Evolutionary conservation across 352 stramenopile genomes (phyloP).

Genomic region (Peronospora belbahrii): DNA sequence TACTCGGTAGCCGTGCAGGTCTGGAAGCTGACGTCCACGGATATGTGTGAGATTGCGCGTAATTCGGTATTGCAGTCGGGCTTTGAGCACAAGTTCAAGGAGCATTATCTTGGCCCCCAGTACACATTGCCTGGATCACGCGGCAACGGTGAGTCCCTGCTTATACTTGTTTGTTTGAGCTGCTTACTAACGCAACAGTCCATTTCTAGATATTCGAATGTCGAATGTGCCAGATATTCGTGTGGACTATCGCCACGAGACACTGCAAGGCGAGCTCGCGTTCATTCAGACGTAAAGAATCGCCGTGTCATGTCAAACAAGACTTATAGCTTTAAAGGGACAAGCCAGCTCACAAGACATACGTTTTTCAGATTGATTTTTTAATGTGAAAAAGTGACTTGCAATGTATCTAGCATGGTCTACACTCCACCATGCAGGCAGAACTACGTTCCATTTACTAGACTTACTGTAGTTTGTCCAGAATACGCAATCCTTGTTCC

Average conservation of each 20-base stretch:
- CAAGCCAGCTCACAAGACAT: neutral
- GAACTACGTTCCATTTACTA: conserved; percentile 7
- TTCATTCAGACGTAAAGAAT: conserved; percentile 66
- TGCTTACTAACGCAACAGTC: conserved; percentile 5
- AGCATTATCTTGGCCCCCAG: conserved; percentile 93
- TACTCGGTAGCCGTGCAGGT: conserved; percentile 91
- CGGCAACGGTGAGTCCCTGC: conserved; percentile 54
- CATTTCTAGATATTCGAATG: conserved; percentile 85
- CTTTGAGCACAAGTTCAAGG: conserved; percentile 97
- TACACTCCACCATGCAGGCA: conserved; percentile 9
- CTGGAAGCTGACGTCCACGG: conserved; percentile 93
- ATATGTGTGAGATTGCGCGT: conserved; percentile 97
- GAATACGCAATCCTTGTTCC: conserved; percentile 85
- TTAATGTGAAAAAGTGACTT: conserved; percentile 20
- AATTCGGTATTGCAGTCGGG: conserved; percentile 98
- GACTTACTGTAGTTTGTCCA: conserved; percentile 67
- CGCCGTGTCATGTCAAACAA: neutral
- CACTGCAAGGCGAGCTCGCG: conserved; percentile 54
- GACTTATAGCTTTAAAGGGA: neutral
- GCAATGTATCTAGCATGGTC: conserved; percentile 9
- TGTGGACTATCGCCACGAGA: conserved; percentile 86
- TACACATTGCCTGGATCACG: conserved; percentile 73
- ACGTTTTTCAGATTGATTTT: conserved; percentile 13
- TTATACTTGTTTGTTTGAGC: conserved; percentile 1
- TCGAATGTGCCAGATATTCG: conserved; percentile 92